Evolutionary conservation across 1,284 basidiomycete genomes (phyloP).

Genomic region (Leucocoprinus gongylophorus): DNA sequence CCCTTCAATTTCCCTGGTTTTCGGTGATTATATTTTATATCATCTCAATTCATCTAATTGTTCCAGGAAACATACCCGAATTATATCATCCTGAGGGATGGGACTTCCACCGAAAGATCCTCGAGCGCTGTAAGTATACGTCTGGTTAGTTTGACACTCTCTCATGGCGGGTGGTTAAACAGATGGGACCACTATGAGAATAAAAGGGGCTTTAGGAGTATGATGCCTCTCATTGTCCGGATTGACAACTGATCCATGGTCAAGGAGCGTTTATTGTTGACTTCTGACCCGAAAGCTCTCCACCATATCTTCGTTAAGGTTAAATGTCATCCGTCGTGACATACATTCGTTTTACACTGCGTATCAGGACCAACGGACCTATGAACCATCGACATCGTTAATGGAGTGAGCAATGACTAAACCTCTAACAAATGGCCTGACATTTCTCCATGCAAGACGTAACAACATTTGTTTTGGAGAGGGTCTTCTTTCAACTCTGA

Average conservation of each 20-base stretch:
- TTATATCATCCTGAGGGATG: conserved; percentile 26
- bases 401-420: conserved; percentile 19
- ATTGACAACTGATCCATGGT: neutral
- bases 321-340: neutral
- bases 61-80: conserved; percentile 23
- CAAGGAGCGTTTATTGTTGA: conserved; percentile 23
- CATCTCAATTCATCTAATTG: neutral
- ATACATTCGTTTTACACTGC: neutral
- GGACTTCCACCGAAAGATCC: conserved; percentile 25
- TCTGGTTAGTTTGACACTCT: neutral
- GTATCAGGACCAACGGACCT: conserved; percentile 23
- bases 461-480: conserved; percentile 31
- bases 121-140: conserved; percentile 21
- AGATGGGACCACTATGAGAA: conserved; percentile 27
- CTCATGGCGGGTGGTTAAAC: neutral
- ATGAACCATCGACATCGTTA: conserved; percentile 31
- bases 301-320: conserved; percentile 33
- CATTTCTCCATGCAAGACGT: conserved; percentile 14
- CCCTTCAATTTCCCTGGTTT: conserved; percentile 19
- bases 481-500: conserved; percentile 30
- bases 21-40: conserved; percentile 14
- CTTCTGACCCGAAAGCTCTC: conserved; percentile 29
- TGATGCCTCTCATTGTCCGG: neutral
- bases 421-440: no score
- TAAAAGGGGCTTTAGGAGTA: conserved; percentile 26